Evolutionary conservation across 345 rosid species (phyloP), one percentile per base, ranked within the genome.

Genomic region (Citrus hindsii): DNA sequence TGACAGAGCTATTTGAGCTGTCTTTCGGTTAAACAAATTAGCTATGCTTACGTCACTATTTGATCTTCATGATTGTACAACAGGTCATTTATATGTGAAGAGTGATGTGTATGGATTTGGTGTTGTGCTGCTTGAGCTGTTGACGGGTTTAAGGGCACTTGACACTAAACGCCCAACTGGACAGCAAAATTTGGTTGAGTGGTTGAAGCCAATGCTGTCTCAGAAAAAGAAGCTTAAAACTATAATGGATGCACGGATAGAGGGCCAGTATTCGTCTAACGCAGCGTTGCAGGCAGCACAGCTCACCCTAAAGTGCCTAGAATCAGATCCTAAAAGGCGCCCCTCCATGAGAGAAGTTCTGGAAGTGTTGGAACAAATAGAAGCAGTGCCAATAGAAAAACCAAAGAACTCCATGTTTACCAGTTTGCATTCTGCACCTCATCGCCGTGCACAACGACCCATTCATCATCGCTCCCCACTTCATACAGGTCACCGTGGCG

Each of bases 41-140:
- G n/a, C 67, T 76, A 67, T 46, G 62, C 55, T 59, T n/a, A n/a
- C n/a, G n/a, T n/a, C 58, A 7, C 24, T 13, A 46, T 46, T 46
- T 46, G 18, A 46, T 46, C 51, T 67, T 60, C 24, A 27, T 61
- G 4, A 24, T 70, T 63, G 48, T 73, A 40, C 16, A 65, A 68
- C 82, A 89, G 92, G 92, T 53, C 92, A 90, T 82, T 71, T 92
- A 30, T 90, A 88, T 7, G 92, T 92, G 69, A 89, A 89, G 81
- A 92, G 96, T 37, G 96, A 92, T 77, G 94, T 92, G 37, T 92
- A 87, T 18, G 89, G 94, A 18, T 90, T 90, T 12, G 94, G 94
- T 0, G 96, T 90, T 27, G 90, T 92, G 79, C 82, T 92, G 73
- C 87, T 92, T 1, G 94, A 92, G 75, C 12, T 89, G 67, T 33